phyloP scores from a whole-genome alignment of 768 basidiomycete species.

The Asterophora parasitica region DNA sequence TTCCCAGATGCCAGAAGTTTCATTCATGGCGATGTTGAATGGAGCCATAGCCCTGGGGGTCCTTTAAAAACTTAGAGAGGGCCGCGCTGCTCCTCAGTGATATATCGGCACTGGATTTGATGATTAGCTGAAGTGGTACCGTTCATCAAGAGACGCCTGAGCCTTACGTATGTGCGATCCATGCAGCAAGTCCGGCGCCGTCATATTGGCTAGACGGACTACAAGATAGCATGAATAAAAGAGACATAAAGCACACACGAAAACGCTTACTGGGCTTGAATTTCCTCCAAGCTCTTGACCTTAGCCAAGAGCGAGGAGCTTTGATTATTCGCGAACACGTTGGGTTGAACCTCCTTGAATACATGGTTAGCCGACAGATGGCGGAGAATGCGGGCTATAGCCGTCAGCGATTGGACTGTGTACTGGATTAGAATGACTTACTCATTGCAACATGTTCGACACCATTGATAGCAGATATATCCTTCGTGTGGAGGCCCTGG shows the following conservation, averaged over 20 bases:
- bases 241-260: not conserved
- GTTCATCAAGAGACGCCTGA: not conserved
- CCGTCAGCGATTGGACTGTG: not conserved
- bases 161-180: conserved; percentile 12
- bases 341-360: conserved; percentile 28
- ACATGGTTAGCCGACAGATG: conserved; percentile 31
- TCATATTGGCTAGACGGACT: conserved; percentile 3
- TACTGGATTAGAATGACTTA: not conserved
- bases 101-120: conserved; percentile 14
- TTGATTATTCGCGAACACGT: conserved; percentile 33
- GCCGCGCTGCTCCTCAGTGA: conserved; percentile 8
- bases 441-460: not conserved
- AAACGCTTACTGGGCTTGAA: conserved; percentile 21
- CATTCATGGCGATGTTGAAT: conserved; percentile 19
- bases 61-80: conserved; percentile 9
- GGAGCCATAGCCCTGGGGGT: conserved; percentile 10
- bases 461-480: not conserved
- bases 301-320: conserved; percentile 28
- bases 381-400: conserved; percentile 28
- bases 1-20: conserved; percentile 18
- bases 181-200: conserved; percentile 3
- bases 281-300: conserved; percentile 19
- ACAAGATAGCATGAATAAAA: not conserved
- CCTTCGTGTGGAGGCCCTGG: conserved; percentile 1
- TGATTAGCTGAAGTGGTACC: not conserved